phyloP scores from a whole-genome alignment of 257 asterid genomes.

The Fraxinus anomala region DNA sequence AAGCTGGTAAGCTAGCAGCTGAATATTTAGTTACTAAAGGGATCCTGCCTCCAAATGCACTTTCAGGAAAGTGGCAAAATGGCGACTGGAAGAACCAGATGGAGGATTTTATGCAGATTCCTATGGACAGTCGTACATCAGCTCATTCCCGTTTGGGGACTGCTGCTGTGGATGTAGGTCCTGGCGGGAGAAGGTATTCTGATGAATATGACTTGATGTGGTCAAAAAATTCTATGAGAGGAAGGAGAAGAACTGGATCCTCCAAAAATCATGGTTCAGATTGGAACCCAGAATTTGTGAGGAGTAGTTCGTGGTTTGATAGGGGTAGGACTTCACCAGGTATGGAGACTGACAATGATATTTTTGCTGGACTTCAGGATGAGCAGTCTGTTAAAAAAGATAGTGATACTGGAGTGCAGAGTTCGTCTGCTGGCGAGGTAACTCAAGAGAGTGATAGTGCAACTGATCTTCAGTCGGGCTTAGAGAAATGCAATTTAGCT shows the following conservation, averaged over 20 bases:
- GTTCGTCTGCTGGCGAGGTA: slow-evolving; percentile 43
- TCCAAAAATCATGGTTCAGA: slow-evolving; percentile 56
- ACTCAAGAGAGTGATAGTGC: slow-evolving; percentile 34
- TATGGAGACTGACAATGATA: slow-evolving; percentile 42
- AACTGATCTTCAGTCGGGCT: slow-evolving; percentile 37
- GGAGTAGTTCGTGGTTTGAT: slow-evolving; percentile 57
- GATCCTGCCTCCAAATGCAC: slow-evolving; percentile 67
- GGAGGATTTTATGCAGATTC: slow-evolving; percentile 32
- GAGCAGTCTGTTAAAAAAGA: slow-evolving; percentile 48
- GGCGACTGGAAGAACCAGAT: slow-evolving; percentile 51
- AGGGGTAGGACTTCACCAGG: slow-evolving; percentile 45
- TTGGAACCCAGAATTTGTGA: slow-evolving; percentile 51
- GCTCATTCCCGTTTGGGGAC: slow-evolving; percentile 66
- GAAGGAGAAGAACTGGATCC: slow-evolving; percentile 65
- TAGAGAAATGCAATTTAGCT: slow-evolving; percentile 35
- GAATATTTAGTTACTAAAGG: slow-evolving; percentile 85
- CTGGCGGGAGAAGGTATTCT: slow-evolving; percentile 53
- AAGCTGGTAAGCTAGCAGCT: slow-evolving; percentile 92
- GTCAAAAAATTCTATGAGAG: slow-evolving; percentile 49
- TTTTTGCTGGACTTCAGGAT: slow-evolving; percentile 39
- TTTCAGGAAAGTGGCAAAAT: slow-evolving; percentile 67
- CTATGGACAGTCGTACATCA: slow-evolving; percentile 53
- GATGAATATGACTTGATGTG: slow-evolving; percentile 56
- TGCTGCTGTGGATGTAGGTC: slow-evolving; percentile 44
- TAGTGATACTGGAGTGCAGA: slow-evolving; percentile 37